These are phyloP conservation scores for Furcasterigmium furcatum DNA, from an alignment of 2,329 filamentous ascomycete species.

Conservation along the genomic window DNA sequence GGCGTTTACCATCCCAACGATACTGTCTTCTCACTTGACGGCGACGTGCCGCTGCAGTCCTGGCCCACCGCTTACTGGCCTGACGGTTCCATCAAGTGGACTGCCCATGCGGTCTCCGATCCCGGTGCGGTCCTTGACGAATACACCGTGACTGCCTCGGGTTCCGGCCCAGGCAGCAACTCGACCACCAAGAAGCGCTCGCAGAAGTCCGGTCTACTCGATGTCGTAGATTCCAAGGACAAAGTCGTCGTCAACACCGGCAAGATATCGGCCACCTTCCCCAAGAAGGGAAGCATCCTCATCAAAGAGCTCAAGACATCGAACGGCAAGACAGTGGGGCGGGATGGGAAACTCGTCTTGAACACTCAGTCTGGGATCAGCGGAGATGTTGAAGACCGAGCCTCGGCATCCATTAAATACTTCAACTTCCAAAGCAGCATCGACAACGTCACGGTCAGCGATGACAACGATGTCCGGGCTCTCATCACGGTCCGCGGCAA, in stretches of 20 bases:
- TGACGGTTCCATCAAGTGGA: slow-evolving; percentile 61
- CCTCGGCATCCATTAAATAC: slow-evolving; percentile 30
- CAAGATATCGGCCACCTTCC: slow-evolving; percentile 36
- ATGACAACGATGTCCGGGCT: slow-evolving; percentile 35
- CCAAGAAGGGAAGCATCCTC: slow-evolving; percentile 35
- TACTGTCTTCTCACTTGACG: slow-evolving; percentile 29
- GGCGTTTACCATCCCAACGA: slow-evolving; percentile 31
- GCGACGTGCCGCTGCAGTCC: slow-evolving; percentile 32
- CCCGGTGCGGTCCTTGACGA: slow-evolving; percentile 33
- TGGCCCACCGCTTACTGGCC: slow-evolving; percentile 59
- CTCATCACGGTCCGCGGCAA: slow-evolving; percentile 42
- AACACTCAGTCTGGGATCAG: slow-evolving; percentile 45
- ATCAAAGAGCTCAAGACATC: slow-evolving; percentile 34
- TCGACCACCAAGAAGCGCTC: slow-evolving; percentile 20
- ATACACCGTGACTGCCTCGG: slow-evolving; percentile 30
- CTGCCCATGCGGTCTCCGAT: slow-evolving; percentile 49
- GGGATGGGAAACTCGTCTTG: slow-evolving; percentile 48
- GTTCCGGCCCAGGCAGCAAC: slow-evolving; percentile 11
- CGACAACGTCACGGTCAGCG: slow-evolving; percentile 44
- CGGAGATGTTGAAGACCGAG: slow-evolving; percentile 33
- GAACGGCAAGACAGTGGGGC: slow-evolving; percentile 37
- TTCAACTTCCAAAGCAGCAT: slow-evolving; percentile 47
- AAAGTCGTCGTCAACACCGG: slow-evolving; percentile 39
- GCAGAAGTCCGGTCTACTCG: slow-evolving; percentile 18
- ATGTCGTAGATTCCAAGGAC: slow-evolving; percentile 15